Percentiles rank a stretch among this genome's conserved stretches.
Evolutionary conservation across 83 land plant genomes (phyloP).

Genomic region (Picea mariana): DNA sequence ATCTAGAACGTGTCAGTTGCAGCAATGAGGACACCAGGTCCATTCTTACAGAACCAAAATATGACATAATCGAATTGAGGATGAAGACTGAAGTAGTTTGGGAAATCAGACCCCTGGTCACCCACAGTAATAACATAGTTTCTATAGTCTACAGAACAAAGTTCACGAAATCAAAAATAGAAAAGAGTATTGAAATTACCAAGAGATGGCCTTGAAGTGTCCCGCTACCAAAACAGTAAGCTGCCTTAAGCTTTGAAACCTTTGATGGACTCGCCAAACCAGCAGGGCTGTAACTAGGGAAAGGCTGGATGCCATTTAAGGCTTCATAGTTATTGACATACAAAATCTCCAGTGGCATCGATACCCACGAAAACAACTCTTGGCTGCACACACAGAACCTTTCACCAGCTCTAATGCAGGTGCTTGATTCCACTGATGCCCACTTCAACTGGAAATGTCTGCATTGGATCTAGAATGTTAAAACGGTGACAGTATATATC

Average conservation of each 20-base stretch:
- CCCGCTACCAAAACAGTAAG: constrained; percentile 78
- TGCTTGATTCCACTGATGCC: constrained; percentile 81
- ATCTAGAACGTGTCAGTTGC: not conserved
- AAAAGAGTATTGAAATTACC: constrained; percentile 35
- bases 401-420: constrained; percentile 58
- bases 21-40: not conserved
- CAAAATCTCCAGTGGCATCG: constrained; percentile 79
- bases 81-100: not conserved
- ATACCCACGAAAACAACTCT: constrained; percentile 78
- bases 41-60: not conserved
- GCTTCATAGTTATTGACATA: constrained; percentile 49
- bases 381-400: constrained; percentile 78
- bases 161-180: too few species aligned
- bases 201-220: constrained; percentile 83
- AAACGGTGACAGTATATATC: too few species aligned
- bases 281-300: not conserved
- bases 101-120: not conserved
- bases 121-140: too few species aligned
- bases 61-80: not conserved
- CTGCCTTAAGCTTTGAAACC: constrained; percentile 23
- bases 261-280: not conserved
- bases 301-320: not conserved
- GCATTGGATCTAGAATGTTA: constrained; percentile 6
- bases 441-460: constrained; percentile 89
- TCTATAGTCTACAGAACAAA: too few species aligned